Evolutionary conservation across 331 rosid genomes (phyloP).

Genomic region (Malus hybrid): DNA sequence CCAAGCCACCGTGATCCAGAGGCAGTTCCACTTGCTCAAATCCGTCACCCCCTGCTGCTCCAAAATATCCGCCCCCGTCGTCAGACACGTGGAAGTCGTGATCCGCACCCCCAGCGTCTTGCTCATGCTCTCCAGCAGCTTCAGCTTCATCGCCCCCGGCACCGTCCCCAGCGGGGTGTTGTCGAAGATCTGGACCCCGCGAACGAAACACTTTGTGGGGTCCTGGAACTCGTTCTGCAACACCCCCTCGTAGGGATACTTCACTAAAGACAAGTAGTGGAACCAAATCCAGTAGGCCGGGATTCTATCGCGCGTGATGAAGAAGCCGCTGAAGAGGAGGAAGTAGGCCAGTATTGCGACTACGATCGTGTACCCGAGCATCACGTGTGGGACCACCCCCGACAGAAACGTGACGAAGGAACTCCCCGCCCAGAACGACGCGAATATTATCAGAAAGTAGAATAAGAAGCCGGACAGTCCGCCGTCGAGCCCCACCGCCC

Average conservation of each 20-base stretch:
- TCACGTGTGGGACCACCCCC: constrained; percentile 87
- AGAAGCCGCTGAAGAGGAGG: constrained; percentile 89
- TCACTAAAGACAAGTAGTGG: constrained; percentile 74
- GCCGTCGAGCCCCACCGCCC: constrained; percentile 97
- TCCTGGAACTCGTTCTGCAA: constrained; percentile 65
- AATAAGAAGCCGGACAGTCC: constrained; percentile 57
- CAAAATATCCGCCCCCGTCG: constrained; percentile 70
- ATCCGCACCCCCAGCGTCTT: constrained; percentile 50
- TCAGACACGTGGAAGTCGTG: constrained; percentile 65
- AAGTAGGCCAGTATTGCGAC: constrained; percentile 84
- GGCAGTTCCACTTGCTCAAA: constrained; percentile 79
- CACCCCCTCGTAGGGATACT: constrained; percentile 87
- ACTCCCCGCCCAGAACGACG: constrained; percentile 86
- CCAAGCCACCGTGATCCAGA: constrained; percentile 87
- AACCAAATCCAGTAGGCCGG: constrained; percentile 93
- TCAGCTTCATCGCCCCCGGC: constrained; percentile 40
- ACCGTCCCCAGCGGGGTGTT: constrained; percentile 50
- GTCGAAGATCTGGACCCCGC: constrained; percentile 86
- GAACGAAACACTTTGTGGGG: constrained; percentile 55
- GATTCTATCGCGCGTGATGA: constrained; percentile 73
- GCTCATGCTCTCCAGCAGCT: constrained; percentile 60
- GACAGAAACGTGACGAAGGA: constrained; percentile 86
- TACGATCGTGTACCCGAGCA: constrained; percentile 81
- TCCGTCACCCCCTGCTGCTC: constrained; percentile 58
- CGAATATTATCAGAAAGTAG: constrained; percentile 56